Conservation (phyloP, 495 filamentous ascomycete genomes). For the Astrocystis sublimbata region DNA sequence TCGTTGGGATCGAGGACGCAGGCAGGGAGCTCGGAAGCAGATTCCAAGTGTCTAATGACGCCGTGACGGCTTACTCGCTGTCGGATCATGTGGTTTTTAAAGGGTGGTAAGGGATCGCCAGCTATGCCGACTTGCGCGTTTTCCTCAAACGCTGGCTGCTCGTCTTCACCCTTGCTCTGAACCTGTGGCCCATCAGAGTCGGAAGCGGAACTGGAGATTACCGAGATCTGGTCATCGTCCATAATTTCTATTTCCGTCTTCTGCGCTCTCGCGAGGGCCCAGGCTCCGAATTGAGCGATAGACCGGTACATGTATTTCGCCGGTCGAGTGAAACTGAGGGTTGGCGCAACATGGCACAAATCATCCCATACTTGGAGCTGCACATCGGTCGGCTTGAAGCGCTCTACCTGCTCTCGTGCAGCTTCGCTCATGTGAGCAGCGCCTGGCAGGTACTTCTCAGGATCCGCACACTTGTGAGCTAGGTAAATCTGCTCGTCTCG, state of each 20-base stretch:
- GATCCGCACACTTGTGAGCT: conserved; percentile 89
- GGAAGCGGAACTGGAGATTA: conserved; percentile 64
- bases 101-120: conserved; percentile 77
- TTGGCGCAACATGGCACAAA: conserved; percentile 87
- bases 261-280: conserved; percentile 83
- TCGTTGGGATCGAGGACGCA: conserved; percentile 60
- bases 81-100: conserved; percentile 84
- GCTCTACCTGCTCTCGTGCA: conserved; percentile 58
- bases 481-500: conserved; percentile 94
- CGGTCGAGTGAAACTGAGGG: conserved; percentile 86
- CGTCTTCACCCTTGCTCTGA: conserved; percentile 15
- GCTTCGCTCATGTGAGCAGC: conserved; percentile 65
- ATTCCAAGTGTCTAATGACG: conserved; percentile 63
- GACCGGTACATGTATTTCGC: conserved; percentile 93
- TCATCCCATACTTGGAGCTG: conserved; percentile 97
- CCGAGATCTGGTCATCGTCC: conserved; percentile 73
- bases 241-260: conserved; percentile 74
- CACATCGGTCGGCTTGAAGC: conserved; percentile 81
- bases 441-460: conserved; percentile 67
- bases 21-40: conserved; percentile 59
- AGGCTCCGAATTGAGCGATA: conserved; percentile 88
- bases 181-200: conserved; percentile 41
- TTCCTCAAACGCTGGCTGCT: conserved; percentile 17
- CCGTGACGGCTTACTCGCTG: conserved; percentile 81
- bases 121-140: conserved; percentile 70